These are phyloP conservation scores for Colletotrichum noveboracense DNA, from an alignment of 2,329 filamentous ascomycete genomes.

Conservation along the genomic window DNA sequence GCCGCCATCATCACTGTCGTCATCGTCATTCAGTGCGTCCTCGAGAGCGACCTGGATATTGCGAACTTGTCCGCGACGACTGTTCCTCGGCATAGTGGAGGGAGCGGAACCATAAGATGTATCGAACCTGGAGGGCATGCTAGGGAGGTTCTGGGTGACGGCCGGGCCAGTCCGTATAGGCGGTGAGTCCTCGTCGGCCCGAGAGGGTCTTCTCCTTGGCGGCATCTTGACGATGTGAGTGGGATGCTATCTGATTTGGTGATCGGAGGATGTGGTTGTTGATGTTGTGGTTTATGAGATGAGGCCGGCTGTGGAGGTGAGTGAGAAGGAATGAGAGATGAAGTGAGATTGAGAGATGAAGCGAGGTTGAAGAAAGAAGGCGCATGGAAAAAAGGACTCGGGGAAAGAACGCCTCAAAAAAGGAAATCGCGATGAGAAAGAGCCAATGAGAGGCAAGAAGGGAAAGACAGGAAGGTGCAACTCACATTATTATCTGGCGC, in stretches of 20 bases:
- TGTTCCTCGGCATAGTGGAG: slow-evolving; percentile 21
- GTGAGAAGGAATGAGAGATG: background rate
- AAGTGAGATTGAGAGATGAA: background rate
- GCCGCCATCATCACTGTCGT: background rate
- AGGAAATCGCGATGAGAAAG: background rate
- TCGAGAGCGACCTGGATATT: slow-evolving; percentile 24
- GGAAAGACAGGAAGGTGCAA: background rate
- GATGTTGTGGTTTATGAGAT: background rate
- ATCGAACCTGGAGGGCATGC: slow-evolving; percentile 24
- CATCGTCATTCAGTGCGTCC: slow-evolving; percentile 18
- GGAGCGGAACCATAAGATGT: slow-evolving; percentile 28
- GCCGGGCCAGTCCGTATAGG: slow-evolving; percentile 17
- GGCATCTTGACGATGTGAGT: slow-evolving; percentile 11
- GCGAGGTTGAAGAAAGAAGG: background rate
- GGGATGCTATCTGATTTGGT: background rate
- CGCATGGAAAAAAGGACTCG: background rate
- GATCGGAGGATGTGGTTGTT: background rate
- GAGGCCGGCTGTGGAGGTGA: background rate
- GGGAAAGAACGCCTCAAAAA: background rate
- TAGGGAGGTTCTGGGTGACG: slow-evolving; percentile 24
- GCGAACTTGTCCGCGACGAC: slow-evolving; percentile 23
- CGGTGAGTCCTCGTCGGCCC: background rate
- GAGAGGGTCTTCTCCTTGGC: slow-evolving; percentile 6
- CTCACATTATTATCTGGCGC: slow-evolving; percentile 19
- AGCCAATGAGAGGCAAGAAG: background rate